Evolutionary conservation across 345 rosid genomes (phyloP), one percentile per base, ranked within the genome.

Genomic region (Aegle marmelos): DNA sequence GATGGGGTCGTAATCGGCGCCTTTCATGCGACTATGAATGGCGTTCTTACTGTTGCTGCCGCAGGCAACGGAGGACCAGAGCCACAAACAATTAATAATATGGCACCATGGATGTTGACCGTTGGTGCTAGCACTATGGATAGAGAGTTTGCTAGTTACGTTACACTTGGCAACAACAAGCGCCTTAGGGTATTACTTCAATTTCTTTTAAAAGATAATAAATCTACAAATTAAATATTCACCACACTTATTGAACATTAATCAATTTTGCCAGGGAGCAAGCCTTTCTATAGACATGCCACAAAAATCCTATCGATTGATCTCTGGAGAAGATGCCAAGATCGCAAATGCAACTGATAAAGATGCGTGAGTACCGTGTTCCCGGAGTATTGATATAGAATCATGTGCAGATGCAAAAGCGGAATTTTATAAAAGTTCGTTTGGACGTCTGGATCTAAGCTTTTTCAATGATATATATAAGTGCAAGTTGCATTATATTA

Each of bases 111-210:
- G 89, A 33, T 88, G 27, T 66, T 86, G 21, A 88, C 89, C 0
- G 86, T 88, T 24, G 91, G 83, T 34, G 91, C 91, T 16, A 88
- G 89, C 72, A 79, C 89, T 24, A 27, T 77, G 24, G 86, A 86
- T 27, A 70, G 88, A 4, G 68, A 45, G 13, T 82, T 88, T 39
- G 37, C 57, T 9, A 50, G 79, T 33, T 67, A 54, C 27, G 57
- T 75, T 58, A 59, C 71, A 6, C 82, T 78, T 16, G 74, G 71
- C 6, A 73, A 79, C 72, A 50, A 39, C 19, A 68, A 41, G 39
- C 72, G 74, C 72, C 45, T 82, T 61, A 78, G 74, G 81, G 84
- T 81, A 66, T 60, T 34, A 61, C 61, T 25, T 25, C 22, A 50
- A 33, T 56, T 21, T 37, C 16, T 45, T 45, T 14, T 45, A 45